Evolutionary conservation across 2,329 filamentous ascomycete genomes (phyloP).

Genomic region (Claviceps sp.): DNA sequence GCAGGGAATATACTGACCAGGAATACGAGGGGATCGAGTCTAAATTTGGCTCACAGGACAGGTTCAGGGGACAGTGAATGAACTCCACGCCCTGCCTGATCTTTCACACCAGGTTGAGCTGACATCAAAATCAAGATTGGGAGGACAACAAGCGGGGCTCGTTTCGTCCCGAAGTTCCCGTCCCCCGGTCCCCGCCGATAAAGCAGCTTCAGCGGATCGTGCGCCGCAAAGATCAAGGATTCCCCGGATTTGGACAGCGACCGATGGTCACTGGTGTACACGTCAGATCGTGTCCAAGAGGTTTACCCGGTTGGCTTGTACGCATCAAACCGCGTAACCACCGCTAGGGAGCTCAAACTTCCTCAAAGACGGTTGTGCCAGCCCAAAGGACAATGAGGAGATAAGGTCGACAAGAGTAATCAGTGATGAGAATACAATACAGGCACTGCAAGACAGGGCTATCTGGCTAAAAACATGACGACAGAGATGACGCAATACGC

Average conservation of each 20-base stretch:
- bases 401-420: too few relatives aligned
- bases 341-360: too few relatives aligned
- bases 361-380: too few relatives aligned
- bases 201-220: neutral
- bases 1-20: neutral
- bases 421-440: too few relatives aligned
- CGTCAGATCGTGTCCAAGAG: neutral
- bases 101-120: neutral
- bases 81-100: neutral
- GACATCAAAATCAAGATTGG: neutral
- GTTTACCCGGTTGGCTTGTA: neutral
- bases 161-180: neutral
- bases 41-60: neutral
- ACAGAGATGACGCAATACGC: too few relatives aligned
- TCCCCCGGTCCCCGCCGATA: neutral
- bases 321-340: too few relatives aligned
- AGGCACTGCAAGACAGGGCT: too few relatives aligned
- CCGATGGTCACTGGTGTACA: neutral
- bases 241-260: constrained; percentile 4
- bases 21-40: neutral
- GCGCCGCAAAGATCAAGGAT: constrained; percentile 3
- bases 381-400: too few relatives aligned
- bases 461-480: too few relatives aligned
- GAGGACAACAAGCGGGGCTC: neutral
- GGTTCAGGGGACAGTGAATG: neutral